Evolutionary conservation across 1,284 basidiomycete species (phyloP), one percentile per base, ranked within the genome.

Genomic region (Caloboletus firmus): DNA sequence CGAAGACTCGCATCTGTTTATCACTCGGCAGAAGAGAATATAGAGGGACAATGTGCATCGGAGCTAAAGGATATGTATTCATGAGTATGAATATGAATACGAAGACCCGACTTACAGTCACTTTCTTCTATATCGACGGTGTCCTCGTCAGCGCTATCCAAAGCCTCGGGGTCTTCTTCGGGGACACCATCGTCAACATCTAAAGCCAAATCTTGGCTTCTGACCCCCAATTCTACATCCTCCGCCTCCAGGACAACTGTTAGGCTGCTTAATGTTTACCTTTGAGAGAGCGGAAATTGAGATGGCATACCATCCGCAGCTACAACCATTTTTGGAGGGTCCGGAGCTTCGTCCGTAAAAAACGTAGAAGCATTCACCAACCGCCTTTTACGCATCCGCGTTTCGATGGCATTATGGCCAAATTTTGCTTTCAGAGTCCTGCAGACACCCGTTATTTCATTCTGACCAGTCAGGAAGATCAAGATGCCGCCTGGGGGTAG

Each of bases 381-480:
- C 17, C 69, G 67, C 55, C 74, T 74, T 54, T 72, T 72, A 59
- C 75, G 76, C 56, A 64, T 72, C 66, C 76, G 80, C 47, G 77
- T 77, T 51, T 82, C 78, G 28, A 91, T 72, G 8, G 85, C 86
- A 67, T 81, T 85, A 50, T 72, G 69, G 0, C 92, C 87, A 66
- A 91, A 98, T 64, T 80, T 85, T 49, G 83, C 82, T 66, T 95
- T 89, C 51, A 99, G 73, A 67, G 86, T 89, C 58, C 86, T 81
- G 65, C 93, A 96, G 0, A 95, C 93, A 15, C 91, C 84, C 53
- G 87, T 85, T 60, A 99, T 99, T 69, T 99, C 97, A 67, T 98
- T 97, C 72, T 99, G 97, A 55, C 97, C 97, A 3, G 97, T 99
- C 81, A 99, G 87, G 72, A 99, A 99, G 26, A 99, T 87, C 41